phyloP scores from a whole-genome alignment of 164 flowering plant species.

The Piper betle region DNA sequence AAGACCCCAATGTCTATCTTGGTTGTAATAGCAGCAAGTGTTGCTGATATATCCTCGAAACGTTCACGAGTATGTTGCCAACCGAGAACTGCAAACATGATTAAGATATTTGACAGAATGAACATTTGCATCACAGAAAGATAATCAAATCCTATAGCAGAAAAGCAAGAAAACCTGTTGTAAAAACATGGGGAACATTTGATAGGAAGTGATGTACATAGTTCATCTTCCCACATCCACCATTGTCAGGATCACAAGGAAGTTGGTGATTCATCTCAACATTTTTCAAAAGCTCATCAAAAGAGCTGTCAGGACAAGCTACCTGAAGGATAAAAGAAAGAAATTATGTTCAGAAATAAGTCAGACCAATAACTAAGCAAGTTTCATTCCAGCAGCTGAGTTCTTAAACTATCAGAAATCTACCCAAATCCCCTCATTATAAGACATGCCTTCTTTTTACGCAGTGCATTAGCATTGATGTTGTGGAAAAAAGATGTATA shows the following conservation, averaged over 20 bases:
- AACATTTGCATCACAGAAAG: background rate
- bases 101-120: background rate
- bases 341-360: background rate
- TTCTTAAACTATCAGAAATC: background rate
- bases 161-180: constrained; percentile 38
- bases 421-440: background rate
- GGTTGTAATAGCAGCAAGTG: constrained; percentile 34
- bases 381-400: constrained; percentile 8
- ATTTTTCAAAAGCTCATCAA: constrained; percentile 70
- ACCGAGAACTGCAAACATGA: constrained; percentile 65
- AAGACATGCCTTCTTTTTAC: constrained; percentile 72
- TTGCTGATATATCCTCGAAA: constrained; percentile 71
- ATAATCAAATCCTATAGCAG: background rate
- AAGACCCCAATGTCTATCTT: constrained; percentile 73
- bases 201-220: constrained; percentile 77
- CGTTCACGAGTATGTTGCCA: constrained; percentile 93
- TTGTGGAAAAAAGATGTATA: constrained; percentile 91
- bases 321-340: constrained; percentile 26
- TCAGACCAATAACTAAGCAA: background rate
- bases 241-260: constrained; percentile 76
- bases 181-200: constrained; percentile 74
- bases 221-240: constrained; percentile 86
- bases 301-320: constrained; percentile 52
- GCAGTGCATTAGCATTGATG: constrained; percentile 85
- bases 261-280: constrained; percentile 91